Conservation (phyloP, 805 yeast species). For the Kurtzmaniella fragi region DNA sequence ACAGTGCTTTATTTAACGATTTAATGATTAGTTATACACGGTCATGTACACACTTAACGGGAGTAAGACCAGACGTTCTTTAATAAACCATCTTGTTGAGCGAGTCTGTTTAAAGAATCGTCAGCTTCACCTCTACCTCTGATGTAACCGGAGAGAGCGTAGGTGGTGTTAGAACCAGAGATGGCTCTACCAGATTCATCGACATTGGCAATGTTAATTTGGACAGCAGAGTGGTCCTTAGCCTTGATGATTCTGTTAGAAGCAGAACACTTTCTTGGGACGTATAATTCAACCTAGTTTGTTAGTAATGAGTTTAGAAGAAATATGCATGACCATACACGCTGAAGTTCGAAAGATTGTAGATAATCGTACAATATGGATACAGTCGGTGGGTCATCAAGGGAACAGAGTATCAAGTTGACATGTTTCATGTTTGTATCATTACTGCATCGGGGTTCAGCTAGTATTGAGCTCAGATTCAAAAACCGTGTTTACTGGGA, state of each 20-base stretch:
- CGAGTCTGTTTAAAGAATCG: slow-evolving; percentile 98
- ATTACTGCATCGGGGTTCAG: too few species aligned
- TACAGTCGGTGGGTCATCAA: too few species aligned
- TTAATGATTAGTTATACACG: slow-evolving; percentile 18
- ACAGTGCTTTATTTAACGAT: too few species aligned
- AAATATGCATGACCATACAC: too few species aligned
- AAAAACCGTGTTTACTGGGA: too few species aligned
- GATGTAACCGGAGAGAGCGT: slow-evolving; percentile 95
- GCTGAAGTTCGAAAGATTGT: too few species aligned
- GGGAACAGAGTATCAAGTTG: too few species aligned
- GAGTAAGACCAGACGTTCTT: slow-evolving; percentile 95
- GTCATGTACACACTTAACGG: slow-evolving; percentile 51
- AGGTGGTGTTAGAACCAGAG: slow-evolving; percentile 85
- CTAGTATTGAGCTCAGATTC: too few species aligned
- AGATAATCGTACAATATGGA: too few species aligned
- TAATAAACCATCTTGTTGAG: slow-evolving; percentile 97
- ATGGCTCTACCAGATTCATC: slow-evolving; percentile 95
- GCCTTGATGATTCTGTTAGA: slow-evolving; percentile 99
- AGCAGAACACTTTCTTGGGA: slow-evolving; percentile 99
- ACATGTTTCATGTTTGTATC: too few species aligned
- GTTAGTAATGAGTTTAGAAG: slow-evolving; percentile 23
- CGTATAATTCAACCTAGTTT: slow-evolving; percentile 96
- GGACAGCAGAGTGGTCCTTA: slow-evolving; percentile 99
- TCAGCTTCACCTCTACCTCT: slow-evolving; percentile 99
- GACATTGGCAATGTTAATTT: slow-evolving; percentile 97